These are phyloP conservation scores for Boletus sp. DNA, from an alignment of 768 basidiomycete genomes.

Conservation along the genomic window DNA sequence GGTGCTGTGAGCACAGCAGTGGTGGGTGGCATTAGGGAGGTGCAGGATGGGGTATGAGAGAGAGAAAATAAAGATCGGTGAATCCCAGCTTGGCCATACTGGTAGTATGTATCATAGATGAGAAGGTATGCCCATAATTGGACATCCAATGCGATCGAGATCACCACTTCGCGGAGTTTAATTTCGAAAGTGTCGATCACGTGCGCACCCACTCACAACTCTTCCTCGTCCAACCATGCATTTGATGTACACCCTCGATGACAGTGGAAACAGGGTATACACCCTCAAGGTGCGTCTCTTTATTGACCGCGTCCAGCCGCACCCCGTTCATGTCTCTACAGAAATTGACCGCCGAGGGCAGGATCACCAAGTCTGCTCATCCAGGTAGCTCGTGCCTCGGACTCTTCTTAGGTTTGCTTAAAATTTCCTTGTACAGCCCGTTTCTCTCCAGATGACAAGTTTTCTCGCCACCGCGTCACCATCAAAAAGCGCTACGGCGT, in stretches of 20 bases:
- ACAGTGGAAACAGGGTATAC: slow-evolving; percentile 77
- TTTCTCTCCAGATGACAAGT: slow-evolving; percentile 99
- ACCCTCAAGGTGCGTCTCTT: slow-evolving; percentile 80
- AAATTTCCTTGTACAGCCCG: slow-evolving; percentile 58
- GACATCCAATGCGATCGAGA: background rate
- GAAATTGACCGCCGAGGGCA: slow-evolving; percentile 83
- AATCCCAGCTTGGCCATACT: background rate
- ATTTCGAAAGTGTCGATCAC: background rate
- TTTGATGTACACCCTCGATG: slow-evolving; percentile 91
- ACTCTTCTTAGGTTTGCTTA: background rate
- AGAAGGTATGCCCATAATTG: background rate
- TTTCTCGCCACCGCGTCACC: slow-evolving; percentile 95
- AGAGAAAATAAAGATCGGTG: background rate
- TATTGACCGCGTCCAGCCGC: background rate
- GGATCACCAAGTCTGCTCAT: slow-evolving; percentile 93
- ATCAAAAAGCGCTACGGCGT: slow-evolving; percentile 92
- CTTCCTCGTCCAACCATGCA: slow-evolving; percentile 66
- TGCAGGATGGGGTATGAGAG: background rate
- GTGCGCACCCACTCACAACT: background rate
- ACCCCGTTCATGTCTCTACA: slow-evolving; percentile 31
- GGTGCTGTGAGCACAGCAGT: slow-evolving; percentile 55
- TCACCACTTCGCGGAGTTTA: slow-evolving; percentile 16
- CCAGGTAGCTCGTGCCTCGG: slow-evolving; percentile 60
- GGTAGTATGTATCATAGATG: background rate
- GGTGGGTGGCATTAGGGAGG: slow-evolving; percentile 38